Base-by-base conservation (phyloP, 129 eudicot species). In the sunflower (Helianthus annuus) region DNA sequence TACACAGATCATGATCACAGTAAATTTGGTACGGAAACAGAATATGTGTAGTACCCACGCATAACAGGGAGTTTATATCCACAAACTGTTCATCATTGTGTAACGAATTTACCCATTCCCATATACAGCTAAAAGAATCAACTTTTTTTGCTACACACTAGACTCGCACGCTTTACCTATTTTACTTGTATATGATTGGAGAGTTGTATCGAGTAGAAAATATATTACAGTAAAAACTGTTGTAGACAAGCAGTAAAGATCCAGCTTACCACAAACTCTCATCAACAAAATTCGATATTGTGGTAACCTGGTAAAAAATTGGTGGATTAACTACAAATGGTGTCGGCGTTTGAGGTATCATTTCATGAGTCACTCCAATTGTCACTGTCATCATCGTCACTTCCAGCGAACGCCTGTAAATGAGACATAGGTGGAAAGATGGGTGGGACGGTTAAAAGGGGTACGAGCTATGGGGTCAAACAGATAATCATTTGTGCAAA, bases 331-430 rank as follows among this genome's bases (percentile, higher is more conserved):
- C 80, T 59, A 76, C 70, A 76, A 57, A 59, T 69, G 54, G 70
- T 36, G 61, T 19, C 16, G 52, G 4, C 46, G 59, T 32, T 13
- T 52, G 53, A 75, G 32, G 66, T 27, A 40, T 54, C 73, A 1
- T 42, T 67, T 84, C 82, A 85, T 5, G 84, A 78, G 71, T 94
- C 97, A 74, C 97, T 94, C 99, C 97, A 94, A 72, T 71, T 74
- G 77, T 84, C 98, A 15, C 85, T 76, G 55, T 84, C 92, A 80
- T 88, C 88, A 24, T 87, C 92, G 48, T 94, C 99, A 34, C 97
- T 94, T 84, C 91, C 96, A 70, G 88, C 97, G 66, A 88, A 83
- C 39, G 98, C 97, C 98, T 94, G 42, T 38, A 12, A 48, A 46
- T 68, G 42, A 84, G 17, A 14, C 51, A n/a, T n/a, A 53, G 22